Conservation (phyloP, 768 basidiomycete genomes). For the Collybiopsis luxurians region DNA sequence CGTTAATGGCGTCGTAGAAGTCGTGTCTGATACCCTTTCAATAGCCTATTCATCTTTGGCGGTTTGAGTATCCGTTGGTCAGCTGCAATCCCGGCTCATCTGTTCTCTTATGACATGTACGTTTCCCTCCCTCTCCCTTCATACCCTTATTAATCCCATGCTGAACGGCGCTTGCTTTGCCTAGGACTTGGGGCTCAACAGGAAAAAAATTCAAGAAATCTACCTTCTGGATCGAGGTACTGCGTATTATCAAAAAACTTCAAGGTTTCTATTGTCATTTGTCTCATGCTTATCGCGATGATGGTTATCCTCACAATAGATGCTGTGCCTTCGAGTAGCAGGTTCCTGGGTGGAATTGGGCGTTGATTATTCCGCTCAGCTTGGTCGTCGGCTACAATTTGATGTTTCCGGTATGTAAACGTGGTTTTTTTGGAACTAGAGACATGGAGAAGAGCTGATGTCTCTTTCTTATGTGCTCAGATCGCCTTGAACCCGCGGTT, state of each 20-base stretch:
- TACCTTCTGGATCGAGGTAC: slow-evolving; percentile 90
- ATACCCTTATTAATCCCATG: too few species aligned
- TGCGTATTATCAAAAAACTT: slow-evolving; percentile 80
- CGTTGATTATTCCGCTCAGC: slow-evolving; percentile 71
- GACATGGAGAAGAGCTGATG: slow-evolving; percentile 11
- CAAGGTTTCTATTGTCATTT: slow-evolving; percentile 68
- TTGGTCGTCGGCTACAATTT: slow-evolving; percentile 68
- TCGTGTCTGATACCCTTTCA: not conserved
- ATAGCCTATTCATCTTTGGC: slow-evolving; percentile 72
- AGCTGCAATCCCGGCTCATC: slow-evolving; percentile 62
- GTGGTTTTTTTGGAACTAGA: slow-evolving; percentile 1
- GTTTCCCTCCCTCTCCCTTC: slow-evolving; percentile 9
- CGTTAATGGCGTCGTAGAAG: too few species aligned
- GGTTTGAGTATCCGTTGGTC: slow-evolving; percentile 72
- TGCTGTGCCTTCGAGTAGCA: slow-evolving; percentile 65
- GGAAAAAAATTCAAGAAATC: slow-evolving; percentile 83
- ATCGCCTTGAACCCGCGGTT: slow-evolving; percentile 85
- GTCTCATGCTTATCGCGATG: slow-evolving; percentile 53
- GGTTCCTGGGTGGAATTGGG: slow-evolving; percentile 63
- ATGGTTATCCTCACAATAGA: slow-evolving; percentile 59
- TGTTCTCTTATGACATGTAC: slow-evolving; percentile 63
- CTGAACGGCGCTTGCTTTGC: slow-evolving; percentile 2
- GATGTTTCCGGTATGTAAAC: slow-evolving; percentile 58
- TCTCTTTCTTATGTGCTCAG: slow-evolving; percentile 26
- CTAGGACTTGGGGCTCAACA: slow-evolving; percentile 56